Base-by-base conservation (phyloP, 768 basidiomycete genomes). In the Pleurotus djamor region DNA sequence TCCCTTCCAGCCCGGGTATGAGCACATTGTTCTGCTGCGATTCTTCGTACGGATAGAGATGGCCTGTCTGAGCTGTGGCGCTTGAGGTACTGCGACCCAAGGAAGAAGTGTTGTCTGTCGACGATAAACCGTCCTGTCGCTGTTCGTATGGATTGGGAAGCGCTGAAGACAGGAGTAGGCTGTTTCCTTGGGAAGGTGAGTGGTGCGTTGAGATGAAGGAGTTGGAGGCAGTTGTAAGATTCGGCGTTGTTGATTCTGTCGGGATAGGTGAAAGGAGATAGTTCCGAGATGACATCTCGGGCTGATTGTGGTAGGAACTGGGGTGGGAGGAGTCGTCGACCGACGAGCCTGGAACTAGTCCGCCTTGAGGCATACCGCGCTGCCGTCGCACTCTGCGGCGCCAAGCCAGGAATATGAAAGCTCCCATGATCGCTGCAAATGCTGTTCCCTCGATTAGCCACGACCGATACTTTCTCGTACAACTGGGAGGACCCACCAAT, bases 401-500 rank as follows among this genome's bases (percentile, higher is more conserved):
- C 57, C 57, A 58, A 35, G 57, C 57, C 14, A 58, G 32, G 48
- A 58, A 49, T 16, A 58, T 48, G 17, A 58, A 48, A 6, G 37
- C 32, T 38, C 32, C 45, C 45, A 58, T 36, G 45, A 47, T 34
- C 33, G 41, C 35, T n/a, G 37, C 48, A 54, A 52, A 13, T 37
- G 35, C 44, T 60, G n/a, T 35, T 13, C 37, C 28, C n/a, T 60
- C 43, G 21, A 28, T 58, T 62, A 12, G 38, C 49, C 3, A 59
- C 34, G 4, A 65, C 52, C 8, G 47, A 59, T 41, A 21, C 33
- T 13, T 37, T 17, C 38, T 33, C 37, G 55, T 28, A 28, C 21
- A 28, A 28, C 21, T 28, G 32, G 35, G 12, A 48, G 32, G n/a
- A 62, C 64, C 37, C 51, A 65, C 66, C 32, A 12, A 63, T 36